Conservation (phyloP, 176 grass and related monocot genomes). For the Panicum miliaceum region DNA sequence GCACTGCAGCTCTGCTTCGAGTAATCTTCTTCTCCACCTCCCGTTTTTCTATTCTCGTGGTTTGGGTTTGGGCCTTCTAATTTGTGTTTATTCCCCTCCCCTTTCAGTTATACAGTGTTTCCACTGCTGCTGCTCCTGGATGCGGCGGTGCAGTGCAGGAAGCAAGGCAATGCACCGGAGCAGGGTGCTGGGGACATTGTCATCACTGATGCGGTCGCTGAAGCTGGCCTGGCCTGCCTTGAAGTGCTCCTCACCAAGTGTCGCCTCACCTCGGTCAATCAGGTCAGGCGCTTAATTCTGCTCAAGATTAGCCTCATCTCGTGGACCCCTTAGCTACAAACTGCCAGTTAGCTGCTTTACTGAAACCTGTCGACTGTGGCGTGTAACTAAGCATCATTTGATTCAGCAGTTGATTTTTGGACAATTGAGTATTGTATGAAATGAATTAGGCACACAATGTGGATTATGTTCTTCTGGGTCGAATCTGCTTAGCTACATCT, state of each 20-base stretch:
- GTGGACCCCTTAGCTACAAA: constrained; percentile 17
- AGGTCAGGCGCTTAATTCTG: constrained; percentile 61
- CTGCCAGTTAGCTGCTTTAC: constrained; percentile 16
- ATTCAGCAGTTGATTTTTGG: background rate
- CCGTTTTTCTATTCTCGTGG: background rate
- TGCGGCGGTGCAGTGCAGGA: constrained; percentile 76
- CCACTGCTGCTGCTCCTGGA: constrained; percentile 86
- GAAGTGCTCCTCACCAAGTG: constrained; percentile 82
- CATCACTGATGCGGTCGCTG: constrained; percentile 63
- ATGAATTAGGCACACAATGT: background rate
- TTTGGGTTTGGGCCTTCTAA: constrained; percentile 23
- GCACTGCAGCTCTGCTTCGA: constrained; percentile 77
- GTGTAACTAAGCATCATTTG: background rate
- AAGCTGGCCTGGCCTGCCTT: constrained; percentile 72
- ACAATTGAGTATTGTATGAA: constrained; percentile 5
- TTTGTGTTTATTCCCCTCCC: constrained; percentile 1
- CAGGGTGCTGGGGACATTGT: constrained; percentile 38
- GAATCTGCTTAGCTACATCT: constrained; percentile 15
- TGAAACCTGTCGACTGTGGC: background rate
- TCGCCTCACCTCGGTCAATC: constrained; percentile 68
- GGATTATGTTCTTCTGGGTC: background rate
- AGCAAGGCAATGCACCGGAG: constrained; percentile 44
- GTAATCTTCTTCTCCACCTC: constrained; percentile 40
- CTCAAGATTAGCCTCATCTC: background rate
- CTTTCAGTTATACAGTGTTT: constrained; percentile 66